A percentile compares a stretch with the other conserved stretches of the same genome.
Evolutionary conservation across 2,329 filamentous ascomycete species (phyloP).

Genomic region (Xylaria sp.): DNA sequence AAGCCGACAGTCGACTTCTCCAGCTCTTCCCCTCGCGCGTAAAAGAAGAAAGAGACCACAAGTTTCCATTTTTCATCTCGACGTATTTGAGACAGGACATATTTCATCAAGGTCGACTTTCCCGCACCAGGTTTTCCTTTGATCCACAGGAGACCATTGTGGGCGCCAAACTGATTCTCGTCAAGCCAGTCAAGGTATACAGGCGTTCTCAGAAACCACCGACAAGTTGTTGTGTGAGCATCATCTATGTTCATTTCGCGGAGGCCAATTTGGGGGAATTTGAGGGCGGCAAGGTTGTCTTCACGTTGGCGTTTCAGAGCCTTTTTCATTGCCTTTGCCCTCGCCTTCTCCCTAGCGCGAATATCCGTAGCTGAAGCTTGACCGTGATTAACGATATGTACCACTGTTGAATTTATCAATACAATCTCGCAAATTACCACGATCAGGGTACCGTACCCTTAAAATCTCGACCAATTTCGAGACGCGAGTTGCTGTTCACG

Average conservation of each 20-base stretch:
- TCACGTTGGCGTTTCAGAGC: no score
- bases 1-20: constrained; percentile 60
- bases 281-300: no score
- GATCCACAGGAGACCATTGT: constrained; percentile 57
- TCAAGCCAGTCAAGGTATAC: constrained; percentile 52
- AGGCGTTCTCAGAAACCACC: constrained; percentile 41
- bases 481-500: no score
- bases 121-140: constrained; percentile 56
- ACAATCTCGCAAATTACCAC: no score
- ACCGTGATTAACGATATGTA: no score
- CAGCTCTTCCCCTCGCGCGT: constrained; percentile 56
- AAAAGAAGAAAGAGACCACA: constrained; percentile 59
- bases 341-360: no score
- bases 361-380: no score
- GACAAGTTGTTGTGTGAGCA: constrained; percentile 39
- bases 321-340: no score
- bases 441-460: no score
- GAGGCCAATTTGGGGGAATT: constrained; percentile 36
- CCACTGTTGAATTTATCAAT: no score
- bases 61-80: constrained; percentile 25
- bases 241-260: constrained; percentile 31
- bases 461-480: no score
- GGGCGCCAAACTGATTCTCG: constrained; percentile 35
- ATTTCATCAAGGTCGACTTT: constrained; percentile 59
- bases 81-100: constrained; percentile 32